Percentiles rank a stretch among this genome's conserved stretches.
Conservation (phyloP, 371 early-diverging fungal species). For the Mortierella sp. region DNA sequence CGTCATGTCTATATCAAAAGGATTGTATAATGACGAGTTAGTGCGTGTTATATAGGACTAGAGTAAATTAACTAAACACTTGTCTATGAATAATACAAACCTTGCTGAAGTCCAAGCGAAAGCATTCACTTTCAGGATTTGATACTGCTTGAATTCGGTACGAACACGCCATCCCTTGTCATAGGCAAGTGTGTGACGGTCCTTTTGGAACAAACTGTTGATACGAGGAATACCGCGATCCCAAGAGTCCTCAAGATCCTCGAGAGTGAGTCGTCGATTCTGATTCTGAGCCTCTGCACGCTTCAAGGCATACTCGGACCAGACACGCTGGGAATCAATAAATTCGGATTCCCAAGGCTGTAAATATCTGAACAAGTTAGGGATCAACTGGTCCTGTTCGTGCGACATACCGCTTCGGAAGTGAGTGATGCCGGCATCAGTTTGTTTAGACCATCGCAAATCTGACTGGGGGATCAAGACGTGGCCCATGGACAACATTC, state of each 20-base stretch:
- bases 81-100: neutral
- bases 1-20: conserved; percentile 84
- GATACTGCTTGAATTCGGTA: conserved; percentile 98
- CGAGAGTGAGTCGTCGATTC: conserved; percentile 94
- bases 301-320: conserved; percentile 99
- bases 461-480: conserved; percentile 98
- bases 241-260: conserved; percentile 98
- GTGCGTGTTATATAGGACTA: neutral
- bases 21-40: neutral
- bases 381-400: conserved; percentile 96
- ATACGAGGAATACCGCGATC: conserved; percentile 99
- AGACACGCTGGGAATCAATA: conserved; percentile 97
- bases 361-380: conserved; percentile 97
- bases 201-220: conserved; percentile 96
- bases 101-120: conserved; percentile 94
- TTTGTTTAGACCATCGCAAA: conserved; percentile 96
- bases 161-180: conserved; percentile 99
- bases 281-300: conserved; percentile 97
- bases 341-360: conserved; percentile 99
- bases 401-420: conserved; percentile 99
- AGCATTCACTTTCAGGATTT: conserved; percentile 94
- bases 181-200: conserved; percentile 97
- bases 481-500: conserved; percentile 99
- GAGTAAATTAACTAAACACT: neutral
- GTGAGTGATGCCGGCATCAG: conserved; percentile 97